Evolutionary conservation across 768 basidiomycete species (phyloP).

Genomic region (Thelephora aurantiotincta): DNA sequence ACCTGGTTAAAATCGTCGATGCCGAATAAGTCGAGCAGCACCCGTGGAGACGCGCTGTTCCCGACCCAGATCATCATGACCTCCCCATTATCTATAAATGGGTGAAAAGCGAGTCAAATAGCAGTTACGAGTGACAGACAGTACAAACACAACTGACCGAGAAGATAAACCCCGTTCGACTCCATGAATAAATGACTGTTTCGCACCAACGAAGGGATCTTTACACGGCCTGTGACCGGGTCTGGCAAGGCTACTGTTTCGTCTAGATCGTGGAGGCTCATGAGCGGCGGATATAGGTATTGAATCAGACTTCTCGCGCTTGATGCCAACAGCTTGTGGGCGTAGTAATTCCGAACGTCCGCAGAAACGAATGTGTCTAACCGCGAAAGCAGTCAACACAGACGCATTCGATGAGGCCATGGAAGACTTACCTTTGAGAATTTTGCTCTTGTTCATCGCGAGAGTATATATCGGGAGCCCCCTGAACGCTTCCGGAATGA

Average conservation of each 20-base stretch:
- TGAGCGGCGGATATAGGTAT: slow-evolving; percentile 75
- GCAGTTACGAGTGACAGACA: not conserved
- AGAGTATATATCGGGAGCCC: slow-evolving; percentile 72
- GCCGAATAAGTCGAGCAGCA: slow-evolving; percentile 74
- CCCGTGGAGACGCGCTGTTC: slow-evolving; percentile 60
- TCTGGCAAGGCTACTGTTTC: slow-evolving; percentile 60
- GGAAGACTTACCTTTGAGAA: slow-evolving; percentile 63
- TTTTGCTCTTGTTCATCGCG: slow-evolving; percentile 76
- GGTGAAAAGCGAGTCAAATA: not conserved
- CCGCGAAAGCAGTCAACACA: slow-evolving; percentile 21
- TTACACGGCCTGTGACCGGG: slow-evolving; percentile 37
- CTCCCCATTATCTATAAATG: slow-evolving; percentile 75
- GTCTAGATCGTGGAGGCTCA: slow-evolving; percentile 79
- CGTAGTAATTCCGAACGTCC: slow-evolving; percentile 85
- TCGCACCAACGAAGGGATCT: slow-evolving; percentile 68
- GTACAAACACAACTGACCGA: slow-evolving; percentile 37
- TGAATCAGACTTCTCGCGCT: slow-evolving; percentile 57
- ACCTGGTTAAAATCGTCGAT: slow-evolving; percentile 65
- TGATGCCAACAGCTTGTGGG: slow-evolving; percentile 61
- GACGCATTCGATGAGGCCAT: too few relatives aligned
- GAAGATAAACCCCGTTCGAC: slow-evolving; percentile 80
- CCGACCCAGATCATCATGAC: slow-evolving; percentile 87
- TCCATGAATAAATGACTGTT: slow-evolving; percentile 81
- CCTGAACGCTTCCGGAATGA: slow-evolving; percentile 89
- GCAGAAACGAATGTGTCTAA: slow-evolving; percentile 63